phyloP scores from a whole-genome alignment of 192 early-diverging fungal species.

The Umbelopsis sp. region DNA sequence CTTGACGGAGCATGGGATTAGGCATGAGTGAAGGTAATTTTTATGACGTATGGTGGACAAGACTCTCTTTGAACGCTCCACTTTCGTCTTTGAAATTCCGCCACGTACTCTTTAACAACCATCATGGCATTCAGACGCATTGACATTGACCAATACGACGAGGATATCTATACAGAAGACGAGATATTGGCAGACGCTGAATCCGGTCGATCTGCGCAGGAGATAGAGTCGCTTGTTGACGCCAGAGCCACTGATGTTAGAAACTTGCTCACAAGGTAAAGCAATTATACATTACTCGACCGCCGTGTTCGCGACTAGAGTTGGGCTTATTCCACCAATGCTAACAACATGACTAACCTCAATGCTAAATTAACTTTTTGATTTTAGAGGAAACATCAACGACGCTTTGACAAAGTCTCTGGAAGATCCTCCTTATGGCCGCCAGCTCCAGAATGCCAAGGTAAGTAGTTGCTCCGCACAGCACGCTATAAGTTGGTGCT shows the following conservation, averaged over 20 bases:
- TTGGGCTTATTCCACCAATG: too few relatives aligned
- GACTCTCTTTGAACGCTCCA: not conserved
- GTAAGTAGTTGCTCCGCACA: constrained; percentile 38
- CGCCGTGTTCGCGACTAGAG: not conserved
- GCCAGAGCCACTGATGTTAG: constrained; percentile 65
- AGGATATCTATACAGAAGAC: constrained; percentile 54
- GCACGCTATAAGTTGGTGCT: not conserved
- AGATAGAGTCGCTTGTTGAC: constrained; percentile 57
- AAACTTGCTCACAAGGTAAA: constrained; percentile 59
- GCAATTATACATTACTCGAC: not conserved
- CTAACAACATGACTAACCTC: constrained; percentile 2
- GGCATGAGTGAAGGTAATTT: not conserved
- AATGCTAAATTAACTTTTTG: too few relatives aligned
- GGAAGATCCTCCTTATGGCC: constrained; percentile 74
- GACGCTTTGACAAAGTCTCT: constrained; percentile 66
- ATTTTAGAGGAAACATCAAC: constrained; percentile 59
- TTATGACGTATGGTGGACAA: constrained; percentile 2
- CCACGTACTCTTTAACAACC: not conserved
- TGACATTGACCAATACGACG: constrained; percentile 70
- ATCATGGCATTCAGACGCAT: constrained; percentile 72
- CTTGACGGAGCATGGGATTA: not conserved
- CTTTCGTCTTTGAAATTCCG: constrained; percentile 1
- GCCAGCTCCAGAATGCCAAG: constrained; percentile 60
- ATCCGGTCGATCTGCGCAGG: constrained; percentile 41
- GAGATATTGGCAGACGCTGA: constrained; percentile 51